A percentile compares a stretch with the other conserved stretches of the same genome.
Evolutionary conservation across 1,284 basidiomycete genomes (phyloP).

Genomic region (Jaminaea rosea): DNA sequence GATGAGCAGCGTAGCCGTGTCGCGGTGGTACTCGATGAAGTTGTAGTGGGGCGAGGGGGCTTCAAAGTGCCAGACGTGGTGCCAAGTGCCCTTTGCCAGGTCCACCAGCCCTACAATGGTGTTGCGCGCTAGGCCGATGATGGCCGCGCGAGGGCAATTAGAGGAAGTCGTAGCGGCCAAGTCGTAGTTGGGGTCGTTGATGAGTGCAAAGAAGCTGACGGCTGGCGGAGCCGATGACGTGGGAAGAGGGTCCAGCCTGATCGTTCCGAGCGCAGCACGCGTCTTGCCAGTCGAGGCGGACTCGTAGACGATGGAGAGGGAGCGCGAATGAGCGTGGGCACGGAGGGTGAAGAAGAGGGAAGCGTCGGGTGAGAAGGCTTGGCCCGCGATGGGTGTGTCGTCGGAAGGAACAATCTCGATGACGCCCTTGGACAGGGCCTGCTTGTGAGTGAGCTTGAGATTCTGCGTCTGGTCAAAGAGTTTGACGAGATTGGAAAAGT

Average conservation of each 20-base stretch:
- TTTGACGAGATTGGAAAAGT: too few species aligned
- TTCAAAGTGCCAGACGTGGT: slow-evolving; percentile 13
- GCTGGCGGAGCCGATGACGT: not conserved
- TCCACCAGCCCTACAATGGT: slow-evolving; percentile 15
- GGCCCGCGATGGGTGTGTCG: too few species aligned
- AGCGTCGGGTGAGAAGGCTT: too few species aligned
- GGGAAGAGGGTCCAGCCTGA: too few species aligned
- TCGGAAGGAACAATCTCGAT: too few species aligned
- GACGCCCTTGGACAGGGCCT: too few species aligned
- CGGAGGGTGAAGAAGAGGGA: too few species aligned
- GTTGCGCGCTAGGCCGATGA: slow-evolving; percentile 18
- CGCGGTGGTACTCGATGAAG: slow-evolving; percentile 7
- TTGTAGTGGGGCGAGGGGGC: slow-evolving; percentile 13
- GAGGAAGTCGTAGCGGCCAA: not conserved
- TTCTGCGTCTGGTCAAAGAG: too few species aligned
- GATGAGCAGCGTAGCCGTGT: slow-evolving; percentile 9
- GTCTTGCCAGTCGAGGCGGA: not conserved
- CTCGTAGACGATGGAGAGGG: too few species aligned
- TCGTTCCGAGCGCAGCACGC: too few species aligned
- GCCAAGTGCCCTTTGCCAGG: slow-evolving; percentile 8
- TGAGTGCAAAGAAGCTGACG: slow-evolving; percentile 14
- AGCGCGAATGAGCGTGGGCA: too few species aligned
- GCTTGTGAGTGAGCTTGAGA: too few species aligned
- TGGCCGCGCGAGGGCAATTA: not conserved
- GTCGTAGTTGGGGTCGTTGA: not conserved